These are phyloP conservation scores for Hippophae tibetana DNA, from an alignment of 306 rosid genomes.

Conservation along the genomic window DNA sequence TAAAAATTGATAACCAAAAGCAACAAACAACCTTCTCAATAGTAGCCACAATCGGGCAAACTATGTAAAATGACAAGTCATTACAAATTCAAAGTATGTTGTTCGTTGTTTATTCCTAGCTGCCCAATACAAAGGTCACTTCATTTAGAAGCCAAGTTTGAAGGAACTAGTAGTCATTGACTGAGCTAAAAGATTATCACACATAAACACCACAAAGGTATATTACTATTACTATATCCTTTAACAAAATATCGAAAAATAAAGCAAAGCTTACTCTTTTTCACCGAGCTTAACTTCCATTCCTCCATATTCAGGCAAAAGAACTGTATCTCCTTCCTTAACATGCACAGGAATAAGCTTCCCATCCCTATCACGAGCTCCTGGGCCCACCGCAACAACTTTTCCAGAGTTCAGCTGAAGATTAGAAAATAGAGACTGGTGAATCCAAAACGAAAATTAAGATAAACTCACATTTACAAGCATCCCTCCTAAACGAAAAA, in stretches of 20 bases:
- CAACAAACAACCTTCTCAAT: not conserved
- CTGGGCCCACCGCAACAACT: slow-evolving; percentile 64
- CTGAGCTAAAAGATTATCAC: not conserved
- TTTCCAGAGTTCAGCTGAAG: slow-evolving; percentile 58
- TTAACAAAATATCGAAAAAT: not conserved
- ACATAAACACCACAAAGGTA: not conserved
- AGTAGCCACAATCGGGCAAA: not conserved
- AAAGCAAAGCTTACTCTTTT: slow-evolving; percentile 38
- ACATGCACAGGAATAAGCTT: slow-evolving; percentile 38
- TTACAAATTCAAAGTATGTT: not conserved
- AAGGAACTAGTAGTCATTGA: not conserved
- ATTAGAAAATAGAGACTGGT: not conserved
- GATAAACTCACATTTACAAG: not conserved
- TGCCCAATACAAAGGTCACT: not conserved
- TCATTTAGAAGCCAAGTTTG: not conserved
- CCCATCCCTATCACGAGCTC: slow-evolving; percentile 50
- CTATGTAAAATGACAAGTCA: not conserved
- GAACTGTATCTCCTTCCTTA: slow-evolving; percentile 73
- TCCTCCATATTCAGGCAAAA: slow-evolving; percentile 69
- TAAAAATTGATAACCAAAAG: not conserved
- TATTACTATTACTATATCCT: not conserved
- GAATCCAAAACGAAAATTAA: not conserved
- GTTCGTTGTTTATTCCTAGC: not conserved
- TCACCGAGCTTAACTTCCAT: slow-evolving; percentile 62
- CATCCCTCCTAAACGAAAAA: not conserved